A percentile compares a stretch with the other conserved stretches of the same genome.
Evolutionary conservation across 2,329 filamentous ascomycete species (phyloP).

Genomic region (Truncatella angustata): DNA sequence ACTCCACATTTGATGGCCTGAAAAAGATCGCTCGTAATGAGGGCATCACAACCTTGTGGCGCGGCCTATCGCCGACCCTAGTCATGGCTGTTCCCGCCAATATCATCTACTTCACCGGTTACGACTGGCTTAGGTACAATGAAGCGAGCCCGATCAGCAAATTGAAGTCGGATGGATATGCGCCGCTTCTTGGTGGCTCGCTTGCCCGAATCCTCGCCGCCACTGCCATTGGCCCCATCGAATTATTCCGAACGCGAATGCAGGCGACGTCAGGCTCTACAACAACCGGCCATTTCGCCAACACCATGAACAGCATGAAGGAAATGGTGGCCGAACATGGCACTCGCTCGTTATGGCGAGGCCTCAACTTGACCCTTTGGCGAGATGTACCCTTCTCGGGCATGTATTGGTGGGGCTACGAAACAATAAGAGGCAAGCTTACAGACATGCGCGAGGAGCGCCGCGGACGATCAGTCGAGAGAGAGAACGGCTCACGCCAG

Average conservation of each 20-base stretch:
- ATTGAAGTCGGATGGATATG: conserved; percentile 64
- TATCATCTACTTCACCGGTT: conserved; percentile 98
- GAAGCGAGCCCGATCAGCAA: conserved; percentile 68
- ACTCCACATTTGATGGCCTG: conserved; percentile 86
- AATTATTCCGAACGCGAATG: conserved; percentile 90
- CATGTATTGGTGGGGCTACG: conserved; percentile 98
- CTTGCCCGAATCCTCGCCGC: conserved; percentile 78
- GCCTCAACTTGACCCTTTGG: conserved; percentile 88
- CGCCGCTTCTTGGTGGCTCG: conserved; percentile 78
- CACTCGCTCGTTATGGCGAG: conserved; percentile 83
- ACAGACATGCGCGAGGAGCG: conserved; percentile 63
- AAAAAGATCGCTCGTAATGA: conserved; percentile 95
- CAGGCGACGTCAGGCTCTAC: conserved; percentile 68
- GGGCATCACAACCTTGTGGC: conserved; percentile 82
- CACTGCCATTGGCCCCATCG: conserved; percentile 81
- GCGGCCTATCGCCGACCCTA: conserved; percentile 89
- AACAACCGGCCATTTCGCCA: conserved; percentile 68
- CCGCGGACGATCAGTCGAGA: conserved; percentile 39
- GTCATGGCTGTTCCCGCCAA: conserved; percentile 94
- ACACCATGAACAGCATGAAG: conserved; percentile 72
- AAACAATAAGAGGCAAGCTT: conserved; percentile 71
- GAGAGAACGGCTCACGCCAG: conserved; percentile 32
- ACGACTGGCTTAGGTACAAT: conserved; percentile 87
- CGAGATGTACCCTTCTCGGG: conserved; percentile 96
- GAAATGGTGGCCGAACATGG: conserved; percentile 78